phyloP scores from a whole-genome alignment of 768 basidiomycete genomes.

The Tricholoma matsutake region DNA sequence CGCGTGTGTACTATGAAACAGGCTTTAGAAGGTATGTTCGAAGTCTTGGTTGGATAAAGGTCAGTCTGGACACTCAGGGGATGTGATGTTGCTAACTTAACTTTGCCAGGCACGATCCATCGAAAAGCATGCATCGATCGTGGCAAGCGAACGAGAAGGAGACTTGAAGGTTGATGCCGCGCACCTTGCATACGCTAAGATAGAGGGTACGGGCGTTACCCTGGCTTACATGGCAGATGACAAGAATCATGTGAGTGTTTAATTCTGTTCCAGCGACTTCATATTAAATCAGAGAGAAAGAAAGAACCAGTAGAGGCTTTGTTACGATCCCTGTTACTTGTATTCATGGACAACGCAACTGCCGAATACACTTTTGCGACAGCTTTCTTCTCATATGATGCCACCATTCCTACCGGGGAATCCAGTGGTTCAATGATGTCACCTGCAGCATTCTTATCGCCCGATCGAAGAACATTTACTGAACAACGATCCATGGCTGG shows the following conservation, averaged over 20 bases:
- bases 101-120: conserved; percentile 52
- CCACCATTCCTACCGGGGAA: conserved; percentile 32
- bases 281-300: conserved; percentile 35
- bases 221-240: conserved; percentile 90
- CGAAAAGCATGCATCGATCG: conserved; percentile 71
- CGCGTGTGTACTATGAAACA: conserved; percentile 93
- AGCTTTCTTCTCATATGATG: conserved; percentile 67
- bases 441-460: conserved; percentile 40
- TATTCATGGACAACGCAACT: conserved; percentile 92
- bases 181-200: conserved; percentile 62
- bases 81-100: not conserved
- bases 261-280: not conserved
- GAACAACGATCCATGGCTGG: conserved; percentile 41
- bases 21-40: conserved; percentile 88
- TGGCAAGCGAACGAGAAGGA: conserved; percentile 40
- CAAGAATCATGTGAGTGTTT: conserved; percentile 70
- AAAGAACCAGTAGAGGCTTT: conserved; percentile 83
- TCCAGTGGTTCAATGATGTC: conserved; percentile 33
- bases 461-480: conserved; percentile 36
- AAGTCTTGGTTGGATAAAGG: conserved; percentile 77
- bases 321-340: conserved; percentile 80
- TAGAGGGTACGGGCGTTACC: conserved; percentile 79
- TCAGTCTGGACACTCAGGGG: conserved; percentile 23
- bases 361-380: conserved; percentile 89
- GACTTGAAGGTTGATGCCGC: conserved; percentile 45